A percentile compares a stretch with the other conserved stretches of the same genome.
Conservation (phyloP, 1,139 yeast species). For the Candida sanyaensis region DNA sequence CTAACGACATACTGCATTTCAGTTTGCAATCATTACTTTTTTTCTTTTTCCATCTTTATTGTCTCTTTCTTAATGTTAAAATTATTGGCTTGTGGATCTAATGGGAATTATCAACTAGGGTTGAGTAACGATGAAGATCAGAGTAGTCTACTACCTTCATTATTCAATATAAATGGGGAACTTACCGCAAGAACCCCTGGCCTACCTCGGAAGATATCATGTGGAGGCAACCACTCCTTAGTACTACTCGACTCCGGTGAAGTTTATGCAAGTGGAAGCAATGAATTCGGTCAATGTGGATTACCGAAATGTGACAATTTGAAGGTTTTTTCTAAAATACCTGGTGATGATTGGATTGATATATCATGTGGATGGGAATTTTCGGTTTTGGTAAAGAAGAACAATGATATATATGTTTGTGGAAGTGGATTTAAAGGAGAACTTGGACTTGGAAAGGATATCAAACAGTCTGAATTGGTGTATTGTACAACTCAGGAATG, state of each 20-base stretch:
- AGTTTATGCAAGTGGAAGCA: conserved; percentile 62
- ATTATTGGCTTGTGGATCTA: conserved; percentile 73
- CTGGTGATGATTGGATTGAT: conserved; percentile 37
- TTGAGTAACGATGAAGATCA: conserved; percentile 57
- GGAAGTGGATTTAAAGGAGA: conserved; percentile 78
- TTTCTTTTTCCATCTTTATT: too few relatives aligned
- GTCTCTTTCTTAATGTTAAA: conserved; percentile 16
- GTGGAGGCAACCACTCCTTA: conserved; percentile 91
- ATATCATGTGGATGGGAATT: conserved; percentile 81
- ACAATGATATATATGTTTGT: conserved; percentile 47
- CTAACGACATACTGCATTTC: background rate
- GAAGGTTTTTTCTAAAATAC: conserved; percentile 24
- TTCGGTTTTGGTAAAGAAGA: conserved; percentile 49
- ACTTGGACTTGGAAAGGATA: conserved; percentile 56
- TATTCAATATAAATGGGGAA: conserved; percentile 20
- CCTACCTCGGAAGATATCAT: conserved; percentile 45
- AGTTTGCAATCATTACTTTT: too few relatives aligned
- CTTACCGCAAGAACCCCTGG: conserved; percentile 3
- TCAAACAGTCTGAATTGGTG: conserved; percentile 16
- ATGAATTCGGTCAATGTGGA: conserved; percentile 58
- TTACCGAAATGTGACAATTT: conserved; percentile 10
- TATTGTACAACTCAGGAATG: conserved; percentile 15
- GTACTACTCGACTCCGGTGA: conserved; percentile 55
- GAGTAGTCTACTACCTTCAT: conserved; percentile 25
- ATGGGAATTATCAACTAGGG: conserved; percentile 81